These are phyloP conservation scores for Cladosporium halotolerans DNA, from an alignment of 2,329 filamentous ascomycete species.

Conservation along the genomic window DNA sequence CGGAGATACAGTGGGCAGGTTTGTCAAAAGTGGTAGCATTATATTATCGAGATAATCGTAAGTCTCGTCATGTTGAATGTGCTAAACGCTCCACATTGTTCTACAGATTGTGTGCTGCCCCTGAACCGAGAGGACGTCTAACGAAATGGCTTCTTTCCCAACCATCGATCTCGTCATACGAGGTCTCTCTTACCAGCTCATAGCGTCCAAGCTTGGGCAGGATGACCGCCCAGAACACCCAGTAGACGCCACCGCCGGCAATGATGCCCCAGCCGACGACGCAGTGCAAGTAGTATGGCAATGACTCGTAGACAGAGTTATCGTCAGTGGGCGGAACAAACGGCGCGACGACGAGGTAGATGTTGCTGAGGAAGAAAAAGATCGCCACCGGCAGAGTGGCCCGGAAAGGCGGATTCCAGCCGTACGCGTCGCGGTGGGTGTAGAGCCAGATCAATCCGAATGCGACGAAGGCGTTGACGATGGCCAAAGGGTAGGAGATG, in stretches of 20 bases:
- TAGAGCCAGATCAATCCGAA: constrained; percentile 45
- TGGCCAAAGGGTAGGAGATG: constrained; percentile 59
- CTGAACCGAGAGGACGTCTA: background rate
- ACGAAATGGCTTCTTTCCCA: constrained; percentile 36
- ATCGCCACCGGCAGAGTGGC: constrained; percentile 45
- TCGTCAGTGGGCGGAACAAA: constrained; percentile 45
- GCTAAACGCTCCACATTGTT: background rate
- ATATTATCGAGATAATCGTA: background rate
- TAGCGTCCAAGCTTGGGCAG: constrained; percentile 40
- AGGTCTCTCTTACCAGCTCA: constrained; percentile 27
- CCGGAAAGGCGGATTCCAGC: constrained; percentile 45
- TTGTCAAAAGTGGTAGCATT: background rate
- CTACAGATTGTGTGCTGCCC: background rate
- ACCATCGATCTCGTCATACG: constrained; percentile 33
- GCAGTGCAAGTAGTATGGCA: constrained; percentile 50
- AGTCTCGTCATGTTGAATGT: constrained; percentile 1
- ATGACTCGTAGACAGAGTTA: constrained; percentile 46
- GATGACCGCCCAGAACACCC: constrained; percentile 46
- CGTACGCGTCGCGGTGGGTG: constrained; percentile 34
- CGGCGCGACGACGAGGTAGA: constrained; percentile 48
- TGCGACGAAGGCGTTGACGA: constrained; percentile 48
- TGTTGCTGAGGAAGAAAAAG: constrained; percentile 49
- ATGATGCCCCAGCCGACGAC: constrained; percentile 48
- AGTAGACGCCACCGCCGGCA: constrained; percentile 45
- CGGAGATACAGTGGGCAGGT: too few species aligned